Evolutionary conservation across 2,329 filamentous ascomycete genomes (phyloP).

Genomic region (Didymellaceae sp.): DNA sequence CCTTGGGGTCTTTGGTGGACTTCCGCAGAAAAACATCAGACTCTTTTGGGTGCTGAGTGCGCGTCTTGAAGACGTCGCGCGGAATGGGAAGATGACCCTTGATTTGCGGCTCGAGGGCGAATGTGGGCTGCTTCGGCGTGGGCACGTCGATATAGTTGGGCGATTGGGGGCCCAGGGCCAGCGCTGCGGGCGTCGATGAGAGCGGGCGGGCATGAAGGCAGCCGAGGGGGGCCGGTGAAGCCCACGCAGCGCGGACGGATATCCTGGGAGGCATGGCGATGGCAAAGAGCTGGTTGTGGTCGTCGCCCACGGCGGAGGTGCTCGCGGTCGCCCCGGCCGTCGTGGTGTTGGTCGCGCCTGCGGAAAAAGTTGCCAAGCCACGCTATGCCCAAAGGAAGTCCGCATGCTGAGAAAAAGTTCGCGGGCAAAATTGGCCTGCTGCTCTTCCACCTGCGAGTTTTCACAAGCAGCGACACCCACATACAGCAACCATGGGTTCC

Average conservation of each 20-base stretch:
- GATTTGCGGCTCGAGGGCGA: constrained; percentile 56
- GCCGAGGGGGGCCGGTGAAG: constrained; percentile 21
- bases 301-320: constrained; percentile 6
- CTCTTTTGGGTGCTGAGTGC: constrained; percentile 59
- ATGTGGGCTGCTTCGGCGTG: constrained; percentile 73
- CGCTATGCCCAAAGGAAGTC: constrained; percentile 8
- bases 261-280: constrained; percentile 51
- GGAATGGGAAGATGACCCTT: constrained; percentile 86
- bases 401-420: constrained; percentile 31
- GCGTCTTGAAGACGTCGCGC: constrained; percentile 72
- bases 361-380: constrained; percentile 37
- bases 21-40: constrained; percentile 65
- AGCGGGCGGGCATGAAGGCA: constrained; percentile 28
- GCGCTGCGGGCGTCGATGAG: constrained; percentile 56
- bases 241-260: constrained; percentile 47
- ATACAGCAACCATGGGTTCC: constrained; percentile 70
- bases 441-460: constrained; percentile 19
- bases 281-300: constrained; percentile 9
- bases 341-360: constrained; percentile 8
- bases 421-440: constrained; percentile 5
- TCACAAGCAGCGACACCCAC: constrained; percentile 6
- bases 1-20: constrained; percentile 63
- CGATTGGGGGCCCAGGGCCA: constrained; percentile 77
- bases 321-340: background rate
- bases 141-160: constrained; percentile 87